Evolutionary conservation across 805 yeast genomes (phyloP).

Genomic region (Kregervanrija delftensis): DNA sequence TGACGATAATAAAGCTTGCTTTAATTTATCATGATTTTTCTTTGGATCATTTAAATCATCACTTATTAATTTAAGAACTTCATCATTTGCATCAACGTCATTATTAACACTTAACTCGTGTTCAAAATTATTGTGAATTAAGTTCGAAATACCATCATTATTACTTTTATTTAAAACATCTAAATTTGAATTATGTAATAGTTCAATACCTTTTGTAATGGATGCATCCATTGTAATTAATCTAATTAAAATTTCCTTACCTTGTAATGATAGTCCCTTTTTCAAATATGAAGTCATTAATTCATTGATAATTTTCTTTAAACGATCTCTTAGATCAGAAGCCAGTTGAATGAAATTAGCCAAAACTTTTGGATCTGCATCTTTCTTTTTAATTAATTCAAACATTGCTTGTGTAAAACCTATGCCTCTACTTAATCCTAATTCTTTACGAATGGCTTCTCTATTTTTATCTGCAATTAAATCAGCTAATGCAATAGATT

Average conservation of each 20-base stretch:
- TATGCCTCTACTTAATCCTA: conserved; percentile 6
- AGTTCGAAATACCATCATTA: neutral
- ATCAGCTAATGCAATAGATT: conserved; percentile 6
- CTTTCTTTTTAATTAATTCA: conserved; percentile 14
- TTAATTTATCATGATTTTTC: conserved; percentile 5
- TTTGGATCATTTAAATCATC: conserved; percentile 4
- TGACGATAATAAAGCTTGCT: conserved; percentile 3
- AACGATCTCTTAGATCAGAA: conserved; percentile 30
- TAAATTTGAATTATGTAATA: conserved; percentile 14
- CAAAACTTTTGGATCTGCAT: conserved; percentile 13
- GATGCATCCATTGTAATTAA: conserved; percentile 66
- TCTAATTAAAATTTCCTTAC: conserved; percentile 68
- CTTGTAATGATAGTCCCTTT: conserved; percentile 52
- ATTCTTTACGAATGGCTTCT: conserved; percentile 3
- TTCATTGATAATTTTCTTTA: conserved; percentile 46
- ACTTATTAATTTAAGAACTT: conserved; percentile 3
- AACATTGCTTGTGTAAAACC: conserved; percentile 19
- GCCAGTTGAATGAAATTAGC: conserved; percentile 34
- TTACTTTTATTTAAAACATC: neutral
- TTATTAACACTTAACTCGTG: neutral
- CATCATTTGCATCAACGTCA: neutral
- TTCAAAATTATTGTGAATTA: neutral
- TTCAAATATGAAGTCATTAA: conserved; percentile 51
- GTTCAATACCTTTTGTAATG: conserved; percentile 46
- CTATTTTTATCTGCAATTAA: conserved; percentile 11